phyloP scores from a whole-genome alignment of 345 rosid genomes.

The Trapa bicornis region DNA sequence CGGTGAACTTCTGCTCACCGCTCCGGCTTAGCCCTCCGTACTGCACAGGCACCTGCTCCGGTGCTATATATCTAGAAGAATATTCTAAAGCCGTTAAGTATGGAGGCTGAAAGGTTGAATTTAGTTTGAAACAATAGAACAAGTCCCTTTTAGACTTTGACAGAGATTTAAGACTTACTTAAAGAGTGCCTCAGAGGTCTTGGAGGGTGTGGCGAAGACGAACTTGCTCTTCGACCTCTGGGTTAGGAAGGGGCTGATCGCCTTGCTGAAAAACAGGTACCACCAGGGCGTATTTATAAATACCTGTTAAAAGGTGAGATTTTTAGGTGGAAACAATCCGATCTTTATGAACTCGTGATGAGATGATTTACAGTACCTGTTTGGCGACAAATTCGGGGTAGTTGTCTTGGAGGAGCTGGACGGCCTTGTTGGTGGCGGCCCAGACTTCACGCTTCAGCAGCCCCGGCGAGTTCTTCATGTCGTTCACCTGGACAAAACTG shows the following conservation, averaged over 20 bases:
- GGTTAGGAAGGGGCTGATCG: conserved; percentile 65
- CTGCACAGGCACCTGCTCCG: conserved; percentile 54
- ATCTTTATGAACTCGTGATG: too few relatives aligned
- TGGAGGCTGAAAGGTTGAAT: not conserved
- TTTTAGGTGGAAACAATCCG: too few relatives aligned
- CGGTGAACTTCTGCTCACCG: conserved; percentile 38
- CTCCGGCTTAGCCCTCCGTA: conserved; percentile 59
- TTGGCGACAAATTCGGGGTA: conserved; percentile 88
- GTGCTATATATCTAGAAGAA: conserved; percentile 43
- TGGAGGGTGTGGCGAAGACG: conserved; percentile 45
- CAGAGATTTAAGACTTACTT: conserved; percentile 27
- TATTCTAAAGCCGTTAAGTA: not conserved
- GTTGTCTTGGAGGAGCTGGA: conserved; percentile 78
- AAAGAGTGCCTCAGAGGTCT: conserved; percentile 61
- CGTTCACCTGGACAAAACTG: conserved; percentile 64
- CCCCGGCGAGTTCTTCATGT: conserved; percentile 69
- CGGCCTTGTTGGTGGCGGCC: conserved; percentile 55
- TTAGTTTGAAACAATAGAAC: not conserved
- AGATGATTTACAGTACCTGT: conserved; percentile 20
- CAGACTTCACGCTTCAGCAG: conserved; percentile 53
- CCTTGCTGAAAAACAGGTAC: conserved; percentile 47
- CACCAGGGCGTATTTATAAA: conserved; percentile 77
- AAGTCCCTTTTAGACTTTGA: not conserved
- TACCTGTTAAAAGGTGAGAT: conserved; percentile 22
- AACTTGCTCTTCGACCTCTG: conserved; percentile 70